phyloP scores from a whole-genome alignment of 345 rosid genomes.

The Eucalyptus decipiens region DNA sequence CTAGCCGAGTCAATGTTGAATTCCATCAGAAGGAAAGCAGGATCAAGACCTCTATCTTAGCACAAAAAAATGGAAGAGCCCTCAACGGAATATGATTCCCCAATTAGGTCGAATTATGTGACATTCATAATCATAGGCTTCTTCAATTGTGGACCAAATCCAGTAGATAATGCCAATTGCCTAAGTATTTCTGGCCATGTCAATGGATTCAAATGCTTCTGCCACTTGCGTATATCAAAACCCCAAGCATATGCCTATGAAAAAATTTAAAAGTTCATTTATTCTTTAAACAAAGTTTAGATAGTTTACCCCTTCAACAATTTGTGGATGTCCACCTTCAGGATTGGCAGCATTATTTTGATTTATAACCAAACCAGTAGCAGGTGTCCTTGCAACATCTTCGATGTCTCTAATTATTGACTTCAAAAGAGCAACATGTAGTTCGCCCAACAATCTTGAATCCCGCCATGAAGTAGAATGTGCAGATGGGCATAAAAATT shows the following conservation, averaged over 20 bases:
- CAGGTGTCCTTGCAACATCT: background rate
- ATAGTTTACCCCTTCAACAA: conserved; percentile 85
- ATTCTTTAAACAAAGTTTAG: background rate
- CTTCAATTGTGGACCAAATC: conserved; percentile 83
- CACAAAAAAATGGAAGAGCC: background rate
- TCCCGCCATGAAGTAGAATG: conserved; percentile 34
- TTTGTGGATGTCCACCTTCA: conserved; percentile 95
- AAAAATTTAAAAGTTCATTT: background rate
- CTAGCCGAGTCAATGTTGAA: too few species aligned
- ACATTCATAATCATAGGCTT: background rate
- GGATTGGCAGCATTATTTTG: conserved; percentile 79
- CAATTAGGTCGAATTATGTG: background rate
- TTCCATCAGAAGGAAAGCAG: too few species aligned
- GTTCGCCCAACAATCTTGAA: conserved; percentile 90
- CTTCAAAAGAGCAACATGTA: conserved; percentile 78
- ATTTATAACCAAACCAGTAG: conserved; percentile 63
- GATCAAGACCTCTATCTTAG: too few species aligned
- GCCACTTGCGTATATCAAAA: conserved; percentile 93
- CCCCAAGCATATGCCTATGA: conserved; percentile 94
- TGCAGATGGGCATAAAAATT: background rate
- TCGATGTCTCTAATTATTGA: conserved; percentile 22
- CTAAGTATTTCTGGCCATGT: conserved; percentile 98
- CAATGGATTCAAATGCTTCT: conserved; percentile 63
- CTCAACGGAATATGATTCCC: background rate
- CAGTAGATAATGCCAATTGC: conserved; percentile 80